phyloP scores from a whole-genome alignment of 1,139 yeast genomes.

The Tardiomyces digboiensis region DNA sequence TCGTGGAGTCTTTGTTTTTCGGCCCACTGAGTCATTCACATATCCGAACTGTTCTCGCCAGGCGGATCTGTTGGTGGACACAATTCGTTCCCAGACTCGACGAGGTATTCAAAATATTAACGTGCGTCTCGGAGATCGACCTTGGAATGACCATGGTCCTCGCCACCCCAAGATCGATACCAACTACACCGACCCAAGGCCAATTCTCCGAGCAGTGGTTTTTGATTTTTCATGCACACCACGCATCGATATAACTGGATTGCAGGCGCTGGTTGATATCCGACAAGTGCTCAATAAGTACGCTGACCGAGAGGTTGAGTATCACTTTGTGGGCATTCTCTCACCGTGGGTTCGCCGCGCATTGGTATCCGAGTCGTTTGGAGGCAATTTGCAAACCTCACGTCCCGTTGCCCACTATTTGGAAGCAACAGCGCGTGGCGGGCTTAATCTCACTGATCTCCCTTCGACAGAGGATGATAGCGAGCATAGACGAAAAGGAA shows the following conservation, averaged over 20 bases:
- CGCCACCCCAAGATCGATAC: slow-evolving; percentile 19
- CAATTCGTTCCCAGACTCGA: slow-evolving; percentile 51
- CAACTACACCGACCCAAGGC: slow-evolving; percentile 42
- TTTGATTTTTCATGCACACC: slow-evolving; percentile 75
- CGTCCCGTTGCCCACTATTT: neutral
- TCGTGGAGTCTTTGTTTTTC: slow-evolving; percentile 80
- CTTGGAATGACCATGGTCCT: slow-evolving; percentile 92
- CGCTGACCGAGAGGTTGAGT: slow-evolving; percentile 79
- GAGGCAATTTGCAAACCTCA: slow-evolving; percentile 31
- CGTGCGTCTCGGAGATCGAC: slow-evolving; percentile 50
- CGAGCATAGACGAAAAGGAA: neutral
- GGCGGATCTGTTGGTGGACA: slow-evolving; percentile 59
- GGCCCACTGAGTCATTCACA: slow-evolving; percentile 72
- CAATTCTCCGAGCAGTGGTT: slow-evolving; percentile 60
- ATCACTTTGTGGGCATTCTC: slow-evolving; percentile 78
- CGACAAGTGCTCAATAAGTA: slow-evolving; percentile 62
- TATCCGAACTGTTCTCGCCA: slow-evolving; percentile 77
- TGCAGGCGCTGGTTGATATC: slow-evolving; percentile 70
- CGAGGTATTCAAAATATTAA: slow-evolving; percentile 36
- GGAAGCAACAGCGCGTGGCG: neutral
- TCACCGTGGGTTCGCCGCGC: slow-evolving; percentile 85
- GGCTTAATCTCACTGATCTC: neutral
- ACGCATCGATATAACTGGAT: slow-evolving; percentile 67
- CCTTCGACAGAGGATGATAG: neutral
- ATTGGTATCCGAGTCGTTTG: slow-evolving; percentile 71